Percentiles rank a stretch among this genome's conserved stretches.
These are phyloP conservation scores for Neopestalotiopsis clavispora DNA, from an alignment of 2,329 filamentous ascomycete genomes.

Conservation along the genomic window DNA sequence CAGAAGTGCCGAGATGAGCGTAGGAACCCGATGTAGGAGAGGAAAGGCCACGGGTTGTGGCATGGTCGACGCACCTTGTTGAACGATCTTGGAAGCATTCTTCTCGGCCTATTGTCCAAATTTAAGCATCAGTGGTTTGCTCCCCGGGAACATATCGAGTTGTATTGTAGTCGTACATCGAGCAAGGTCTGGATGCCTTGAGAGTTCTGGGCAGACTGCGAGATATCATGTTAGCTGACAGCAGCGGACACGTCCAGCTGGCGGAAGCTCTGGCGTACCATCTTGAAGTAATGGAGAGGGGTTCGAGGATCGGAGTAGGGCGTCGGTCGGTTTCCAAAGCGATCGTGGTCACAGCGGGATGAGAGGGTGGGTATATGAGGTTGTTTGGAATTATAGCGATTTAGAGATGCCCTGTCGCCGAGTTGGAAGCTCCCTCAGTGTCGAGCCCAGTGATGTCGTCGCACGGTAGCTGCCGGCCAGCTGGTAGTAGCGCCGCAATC, in stretches of 20 bases:
- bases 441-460: slow-evolving; percentile 7
- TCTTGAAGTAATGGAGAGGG: neutral
- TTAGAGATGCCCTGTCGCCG: neutral
- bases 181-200: slow-evolving; percentile 98
- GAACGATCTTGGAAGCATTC: slow-evolving; percentile 98
- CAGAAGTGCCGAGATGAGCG: neutral
- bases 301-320: neutral
- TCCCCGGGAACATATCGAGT: neutral
- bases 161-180: slow-evolving; percentile 70
- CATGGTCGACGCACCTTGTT: slow-evolving; percentile 71
- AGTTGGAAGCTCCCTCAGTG: slow-evolving; percentile 13
- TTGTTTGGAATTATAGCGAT: neutral
- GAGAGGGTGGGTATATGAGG: neutral
- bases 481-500: neutral
- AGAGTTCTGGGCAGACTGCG: slow-evolving; percentile 95
- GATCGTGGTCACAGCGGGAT: neutral
- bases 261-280: neutral
- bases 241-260: neutral
- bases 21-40: neutral
- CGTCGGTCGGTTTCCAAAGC: neutral
- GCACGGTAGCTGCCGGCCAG: slow-evolving; percentile 6
- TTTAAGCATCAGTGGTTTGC: neutral
- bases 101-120: slow-evolving; percentile 76
- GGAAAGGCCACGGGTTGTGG: neutral
- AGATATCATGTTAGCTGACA: slow-evolving; percentile 16